phyloP scores from a whole-genome alignment of 192 early-diverging fungal species.

The Pilobolus umbonatus region DNA sequence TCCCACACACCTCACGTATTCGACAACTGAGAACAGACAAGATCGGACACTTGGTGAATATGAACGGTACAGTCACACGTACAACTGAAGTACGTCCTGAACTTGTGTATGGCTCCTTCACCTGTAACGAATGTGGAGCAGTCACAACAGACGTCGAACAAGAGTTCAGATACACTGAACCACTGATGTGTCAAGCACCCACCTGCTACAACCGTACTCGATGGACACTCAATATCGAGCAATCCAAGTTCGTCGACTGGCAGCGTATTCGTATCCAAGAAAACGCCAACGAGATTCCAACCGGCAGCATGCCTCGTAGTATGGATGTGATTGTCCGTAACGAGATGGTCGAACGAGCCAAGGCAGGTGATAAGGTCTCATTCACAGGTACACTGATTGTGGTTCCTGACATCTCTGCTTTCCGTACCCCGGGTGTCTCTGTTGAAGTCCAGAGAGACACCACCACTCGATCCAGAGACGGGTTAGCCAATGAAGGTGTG shows the following conservation, averaged over 20 bases:
- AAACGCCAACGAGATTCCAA: slow-evolving; percentile 91
- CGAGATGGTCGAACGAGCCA: slow-evolving; percentile 90
- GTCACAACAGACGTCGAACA: slow-evolving; percentile 85
- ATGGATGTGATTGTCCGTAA: slow-evolving; percentile 93
- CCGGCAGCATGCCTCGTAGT: slow-evolving; percentile 89
- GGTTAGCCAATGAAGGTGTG: slow-evolving; percentile 69
- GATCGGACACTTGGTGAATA: slow-evolving; percentile 75
- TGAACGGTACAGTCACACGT: slow-evolving; percentile 92
- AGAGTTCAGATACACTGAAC: slow-evolving; percentile 93
- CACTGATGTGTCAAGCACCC: slow-evolving; percentile 21
- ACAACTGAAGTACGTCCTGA: slow-evolving; percentile 97
- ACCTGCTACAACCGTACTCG: slow-evolving; percentile 40
- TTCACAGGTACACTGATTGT: slow-evolving; percentile 90
- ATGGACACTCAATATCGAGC: slow-evolving; percentile 79
- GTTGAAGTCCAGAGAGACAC: slow-evolving; percentile 55
- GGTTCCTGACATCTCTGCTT: slow-evolving; percentile 83
- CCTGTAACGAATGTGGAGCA: slow-evolving; percentile 77
- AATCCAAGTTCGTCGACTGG: slow-evolving; percentile 93
- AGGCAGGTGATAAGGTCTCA: slow-evolving; percentile 89
- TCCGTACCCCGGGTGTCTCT: slow-evolving; percentile 64
- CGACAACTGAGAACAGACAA: slow-evolving; percentile 80
- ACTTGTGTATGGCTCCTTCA: slow-evolving; percentile 85
- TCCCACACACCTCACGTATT: slow-evolving; percentile 59
- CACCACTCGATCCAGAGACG: slow-evolving; percentile 43
- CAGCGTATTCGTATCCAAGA: slow-evolving; percentile 96